Evolutionary conservation across 805 yeast species (phyloP), one percentile per base, ranked within the genome.

Genomic region (Lipomyces yamanashiensis): DNA sequence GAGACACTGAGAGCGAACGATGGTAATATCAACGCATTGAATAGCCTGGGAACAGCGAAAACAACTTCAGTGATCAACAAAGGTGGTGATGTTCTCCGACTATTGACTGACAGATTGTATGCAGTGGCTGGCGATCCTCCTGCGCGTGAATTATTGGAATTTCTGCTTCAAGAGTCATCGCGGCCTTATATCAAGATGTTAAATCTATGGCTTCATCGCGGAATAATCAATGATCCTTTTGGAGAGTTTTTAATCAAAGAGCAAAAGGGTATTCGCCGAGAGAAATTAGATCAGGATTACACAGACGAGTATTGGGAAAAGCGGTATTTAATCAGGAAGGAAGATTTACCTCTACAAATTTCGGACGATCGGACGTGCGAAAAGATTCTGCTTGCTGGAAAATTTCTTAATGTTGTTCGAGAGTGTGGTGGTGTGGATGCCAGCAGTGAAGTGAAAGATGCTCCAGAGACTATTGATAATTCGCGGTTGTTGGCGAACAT

Each of bases 351-450:
- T 4, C 81, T 82, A 59, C 91, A 87, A 67, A 84, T 93, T 63
- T 76, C 79, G 7, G 78, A 77, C 33, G 82, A 80, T 1, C 21
- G 60, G 39, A 73, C 86, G 7, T 88, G 88, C 68, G 80, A 81
- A 54, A 87, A 88, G 74, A 81, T 93, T 0, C 77, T 93, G 28
- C 78, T 86, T 56, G 90, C 97, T 0, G 99, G 99, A 1, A 92
- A 91, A 75, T 87, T 87, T 70, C 77, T 92, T 61, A 89, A 90
- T 71, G 87, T 93, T 2, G 79, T 89, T 50, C 81, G 84, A 60
- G 85, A 82, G 61, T 86, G 89, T 71, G 88, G 87, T 0, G 76
- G 84, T 2, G 70, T 70, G 0, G 71, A 71, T 50, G 72, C 73
- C 44, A 59, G 67, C 50, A 58, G 40, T 15, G 69, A 58, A 23